Evolutionary conservation across 495 filamentous ascomycete genomes (phyloP), one percentile per base, ranked within the genome.

Genomic region (Rostrohypoxylon terebratum): DNA sequence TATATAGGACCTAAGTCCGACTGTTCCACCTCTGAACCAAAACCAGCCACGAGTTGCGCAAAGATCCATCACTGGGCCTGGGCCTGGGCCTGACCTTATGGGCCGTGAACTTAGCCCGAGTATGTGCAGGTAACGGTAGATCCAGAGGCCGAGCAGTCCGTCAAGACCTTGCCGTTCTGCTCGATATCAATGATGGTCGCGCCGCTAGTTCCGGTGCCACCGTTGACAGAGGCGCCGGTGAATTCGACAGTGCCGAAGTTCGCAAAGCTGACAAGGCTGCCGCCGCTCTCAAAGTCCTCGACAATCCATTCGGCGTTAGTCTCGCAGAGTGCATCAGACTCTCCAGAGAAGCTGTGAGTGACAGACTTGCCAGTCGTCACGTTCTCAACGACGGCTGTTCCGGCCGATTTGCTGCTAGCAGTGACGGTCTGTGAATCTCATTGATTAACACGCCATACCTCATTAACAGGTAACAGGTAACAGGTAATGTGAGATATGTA

Each of bases 291-390:
- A 69, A 87, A 90, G 62, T 90, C 88, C 80, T 91, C 89, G 28
- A 91, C 86, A 61, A 91, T 90, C 89, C 88, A 91, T 64, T 91
- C 89, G 13, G 85, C 88, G 69, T 90, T 90, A 57, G 77, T 76
- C 55, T 80, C 76, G 72, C 81, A 81, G 9, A 86, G 79, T 0
- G 59, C 59, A 10, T 67, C 66, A 20, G 63, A 45, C 66, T 78
- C 80, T 71, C 34, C 79, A 4, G 75, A 79, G 45, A 90, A 81
- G 1, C 80, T 83, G 75, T 88, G 81, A 31, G 83, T 83, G 20
- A 87, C 88, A 6, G 63, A 82, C 69, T 86, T 66, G n/a, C 88
- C 87, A 6, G 83, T 88, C 1, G 81, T 83, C 51, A 77, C 63
- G 73, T 92, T 91, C 66, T 86, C 79, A 53, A 92, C 80, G 5